Base-by-base conservation (phyloP, 805 yeast genomes). In the Candida coleopterorum region DNA sequence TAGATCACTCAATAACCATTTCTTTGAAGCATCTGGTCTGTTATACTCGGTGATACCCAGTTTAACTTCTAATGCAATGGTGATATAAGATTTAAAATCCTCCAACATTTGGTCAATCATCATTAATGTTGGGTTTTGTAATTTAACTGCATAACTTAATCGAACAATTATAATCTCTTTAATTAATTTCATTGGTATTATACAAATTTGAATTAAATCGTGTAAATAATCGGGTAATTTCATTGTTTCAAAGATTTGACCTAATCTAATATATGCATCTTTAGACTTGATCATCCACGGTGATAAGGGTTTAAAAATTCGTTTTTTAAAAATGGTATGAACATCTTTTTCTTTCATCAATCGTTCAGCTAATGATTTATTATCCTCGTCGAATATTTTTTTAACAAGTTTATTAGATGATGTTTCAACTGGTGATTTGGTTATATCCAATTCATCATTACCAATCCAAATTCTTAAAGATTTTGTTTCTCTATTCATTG, bases 101-200 rank as follows among this genome's bases (percentile, higher is more conserved):
- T 78, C 88, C 42, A 90, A 75, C 74, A 87, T 82, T 60, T 90
- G 96, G 58, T 93, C 98, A 47, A 93, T 85, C 81, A 87, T 85
- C 88, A 87, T 84, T 79, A 89, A 77, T 0, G 97, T 88, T 2
- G 96, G 96, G 49, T 82, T 84, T 35, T 74, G 77, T 32, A 90
- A 61, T 50, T 82, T 83, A 55, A 75, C 70, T 2, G 97, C 95
- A 54, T 85, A 88, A 2, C 72, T 65, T 30, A 90, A 64, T 46
- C 97, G 72, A 28, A 85, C 74, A 24, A 73, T 72, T 29, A 89
- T 81, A 35, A 86, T 74, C 49, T 86, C 96, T 50, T 81, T 82
- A 48, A 88, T 80, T 30, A 93, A 64, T 43, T 76, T 77, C 49
- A 86, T 70, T 0, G 97, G 97, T 43, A 93, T 85, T 37, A 74